A percentile compares a stretch with the other conserved stretches of the same genome.
These are phyloP conservation scores for Linnemannia exigua DNA, from an alignment of 192 early-diverging fungal genomes.

Conservation along the genomic window DNA sequence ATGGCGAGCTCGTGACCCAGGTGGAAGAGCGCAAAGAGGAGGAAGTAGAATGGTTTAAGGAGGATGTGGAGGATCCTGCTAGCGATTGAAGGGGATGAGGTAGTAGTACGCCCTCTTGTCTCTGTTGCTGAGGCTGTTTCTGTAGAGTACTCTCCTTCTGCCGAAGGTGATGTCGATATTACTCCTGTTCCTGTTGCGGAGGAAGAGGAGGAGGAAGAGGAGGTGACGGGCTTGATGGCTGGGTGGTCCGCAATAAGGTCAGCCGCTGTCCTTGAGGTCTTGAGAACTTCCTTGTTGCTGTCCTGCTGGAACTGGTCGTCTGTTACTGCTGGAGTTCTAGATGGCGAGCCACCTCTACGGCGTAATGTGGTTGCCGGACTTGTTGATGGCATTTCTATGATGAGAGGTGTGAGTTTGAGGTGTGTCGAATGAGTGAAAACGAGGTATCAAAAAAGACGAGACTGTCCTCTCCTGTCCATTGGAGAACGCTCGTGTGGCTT, in stretches of 20 bases:
- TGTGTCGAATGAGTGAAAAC: not conserved
- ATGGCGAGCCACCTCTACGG: not conserved
- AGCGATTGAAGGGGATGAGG: not conserved
- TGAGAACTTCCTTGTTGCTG: not conserved
- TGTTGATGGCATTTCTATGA: conserved; percentile 7
- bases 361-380: conserved; percentile 3
- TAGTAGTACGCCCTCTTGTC: not conserved
- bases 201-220: not conserved
- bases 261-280: conserved; percentile 16
- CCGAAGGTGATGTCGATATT: not conserved
- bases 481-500: not conserved
- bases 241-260: conserved; percentile 38
- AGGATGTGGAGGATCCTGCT: conserved; percentile 26
- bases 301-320: not conserved
- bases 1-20: conserved; percentile 27
- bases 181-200: not conserved
- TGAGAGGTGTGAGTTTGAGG: not conserved
- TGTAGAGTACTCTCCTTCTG: not conserved
- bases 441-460: not conserved
- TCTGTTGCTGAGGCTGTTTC: not conserved
- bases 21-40: conserved; percentile 39
- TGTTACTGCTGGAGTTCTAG: not conserved
- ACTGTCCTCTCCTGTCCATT: not conserved
- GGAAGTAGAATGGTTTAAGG: conserved; percentile 43
- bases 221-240: conserved; percentile 26